These are phyloP conservation scores for Bruguiera gymnorhiza DNA, from an alignment of 345 rosid species.

Conservation along the genomic window DNA sequence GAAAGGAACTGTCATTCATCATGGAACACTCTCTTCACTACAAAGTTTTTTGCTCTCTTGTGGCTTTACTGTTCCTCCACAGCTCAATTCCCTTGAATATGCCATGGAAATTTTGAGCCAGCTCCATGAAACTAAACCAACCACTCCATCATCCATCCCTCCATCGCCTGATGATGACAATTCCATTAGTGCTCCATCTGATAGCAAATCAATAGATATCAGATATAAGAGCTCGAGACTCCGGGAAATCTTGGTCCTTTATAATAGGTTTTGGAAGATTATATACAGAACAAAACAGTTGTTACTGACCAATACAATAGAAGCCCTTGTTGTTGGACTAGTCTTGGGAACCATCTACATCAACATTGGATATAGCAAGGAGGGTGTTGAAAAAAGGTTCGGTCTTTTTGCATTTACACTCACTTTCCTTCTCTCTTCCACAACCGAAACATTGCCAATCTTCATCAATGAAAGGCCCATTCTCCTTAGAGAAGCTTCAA, in stretches of 20 bases:
- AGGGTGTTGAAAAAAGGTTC: conserved; percentile 74
- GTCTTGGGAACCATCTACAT: conserved; percentile 86
- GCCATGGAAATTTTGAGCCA: conserved; percentile 81
- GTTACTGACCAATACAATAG: conserved; percentile 68
- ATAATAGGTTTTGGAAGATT: conserved; percentile 68
- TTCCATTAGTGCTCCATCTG: neutral
- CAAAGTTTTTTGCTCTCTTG: conserved; percentile 47
- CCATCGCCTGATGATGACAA: conserved; percentile 9
- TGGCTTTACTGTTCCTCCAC: conserved; percentile 76
- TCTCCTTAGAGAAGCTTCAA: conserved; percentile 68
- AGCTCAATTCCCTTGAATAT: conserved; percentile 79
- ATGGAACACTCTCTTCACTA: conserved; percentile 60
- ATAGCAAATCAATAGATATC: conserved; percentile 9
- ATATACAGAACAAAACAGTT: conserved; percentile 85
- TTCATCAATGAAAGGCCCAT: conserved; percentile 89
- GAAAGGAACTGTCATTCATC: conserved; percentile 72
- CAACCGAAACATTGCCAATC: conserved; percentile 90
- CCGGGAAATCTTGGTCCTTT: conserved; percentile 54
- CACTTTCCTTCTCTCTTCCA: conserved; percentile 88
- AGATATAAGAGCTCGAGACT: conserved; percentile 57
- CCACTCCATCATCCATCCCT: conserved; percentile 20
- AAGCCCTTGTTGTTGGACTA: conserved; percentile 86
- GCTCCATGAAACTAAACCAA: conserved; percentile 36
- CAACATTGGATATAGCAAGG: conserved; percentile 62
- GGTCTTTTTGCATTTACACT: conserved; percentile 94